These are phyloP conservation scores for Echinosophora koreensis DNA, from an alignment of 306 rosid genomes.

Conservation along the genomic window DNA sequence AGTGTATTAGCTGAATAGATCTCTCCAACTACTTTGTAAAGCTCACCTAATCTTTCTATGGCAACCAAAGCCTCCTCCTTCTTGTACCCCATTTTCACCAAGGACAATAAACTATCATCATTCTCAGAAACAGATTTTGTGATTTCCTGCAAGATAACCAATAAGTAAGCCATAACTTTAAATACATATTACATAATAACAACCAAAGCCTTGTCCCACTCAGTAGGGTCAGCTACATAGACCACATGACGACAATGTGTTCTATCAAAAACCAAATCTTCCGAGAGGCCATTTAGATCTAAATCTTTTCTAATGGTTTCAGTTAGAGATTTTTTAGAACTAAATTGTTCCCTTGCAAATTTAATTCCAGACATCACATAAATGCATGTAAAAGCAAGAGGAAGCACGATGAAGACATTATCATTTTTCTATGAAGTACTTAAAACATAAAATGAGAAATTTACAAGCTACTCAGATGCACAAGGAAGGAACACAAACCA, in stretches of 20 bases:
- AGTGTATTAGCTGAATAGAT: too few relatives aligned
- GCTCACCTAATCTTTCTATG: constrained; percentile 85
- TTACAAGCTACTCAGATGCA: constrained; percentile 19
- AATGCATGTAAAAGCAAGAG: constrained; percentile 26
- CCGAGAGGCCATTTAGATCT: background rate
- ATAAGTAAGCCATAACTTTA: constrained; percentile 21
- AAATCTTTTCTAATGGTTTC: background rate
- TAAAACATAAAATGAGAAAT: background rate
- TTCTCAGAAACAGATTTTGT: constrained; percentile 51
- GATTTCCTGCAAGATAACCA: constrained; percentile 62
- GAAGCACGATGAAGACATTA: constrained; percentile 1
- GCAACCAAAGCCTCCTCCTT: constrained; percentile 75
- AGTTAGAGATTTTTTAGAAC: background rate
- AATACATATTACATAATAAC: constrained; percentile 28
- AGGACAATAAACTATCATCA: constrained; percentile 49
- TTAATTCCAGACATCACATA: constrained; percentile 1
- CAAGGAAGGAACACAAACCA: constrained; percentile 25
- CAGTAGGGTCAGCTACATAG: background rate
- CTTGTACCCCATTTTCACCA: constrained; percentile 80
- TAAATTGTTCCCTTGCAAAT: constrained; percentile 14
- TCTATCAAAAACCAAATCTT: background rate
- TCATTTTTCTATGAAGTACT: background rate
- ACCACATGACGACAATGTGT: background rate
- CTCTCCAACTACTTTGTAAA: too few relatives aligned
- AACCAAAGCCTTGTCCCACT: background rate